These are phyloP conservation scores for Scleromitrula shiraiana DNA, from an alignment of 2,329 filamentous ascomycete species.

Conservation along the genomic window DNA sequence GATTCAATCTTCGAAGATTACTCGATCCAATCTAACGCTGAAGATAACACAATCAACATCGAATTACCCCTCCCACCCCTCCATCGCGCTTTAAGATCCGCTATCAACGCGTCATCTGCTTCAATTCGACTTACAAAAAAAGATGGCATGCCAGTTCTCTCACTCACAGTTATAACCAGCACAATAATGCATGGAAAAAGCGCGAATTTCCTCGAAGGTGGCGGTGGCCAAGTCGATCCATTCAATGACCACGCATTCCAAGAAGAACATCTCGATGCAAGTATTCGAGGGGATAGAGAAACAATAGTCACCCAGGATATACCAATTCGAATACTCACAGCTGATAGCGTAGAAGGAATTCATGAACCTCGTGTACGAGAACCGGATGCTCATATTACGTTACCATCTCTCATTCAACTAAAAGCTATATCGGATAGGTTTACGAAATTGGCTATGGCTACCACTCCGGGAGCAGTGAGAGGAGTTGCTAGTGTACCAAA, in stretches of 20 bases:
- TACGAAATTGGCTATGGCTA: slow-evolving; percentile 67
- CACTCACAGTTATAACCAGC: slow-evolving; percentile 79
- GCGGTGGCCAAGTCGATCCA: slow-evolving; percentile 32
- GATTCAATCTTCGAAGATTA: slow-evolving; percentile 85
- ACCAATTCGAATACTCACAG: slow-evolving; percentile 82
- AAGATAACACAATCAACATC: slow-evolving; percentile 86
- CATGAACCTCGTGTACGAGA: slow-evolving; percentile 87
- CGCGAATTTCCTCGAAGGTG: slow-evolving; percentile 26
- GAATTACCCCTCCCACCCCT: slow-evolving; percentile 85
- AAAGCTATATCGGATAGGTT: slow-evolving; percentile 95
- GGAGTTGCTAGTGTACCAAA: slow-evolving; percentile 43
- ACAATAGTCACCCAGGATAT: slow-evolving; percentile 93
- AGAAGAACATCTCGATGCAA: slow-evolving; percentile 45
- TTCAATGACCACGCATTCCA: slow-evolving; percentile 40
- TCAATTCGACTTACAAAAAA: slow-evolving; percentile 89
- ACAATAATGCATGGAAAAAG: slow-evolving; percentile 46
- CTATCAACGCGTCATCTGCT: slow-evolving; percentile 70
- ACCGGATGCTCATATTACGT: slow-evolving; percentile 86
- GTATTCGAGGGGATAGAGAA: slow-evolving; percentile 63
- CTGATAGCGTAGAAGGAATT: slow-evolving; percentile 79
- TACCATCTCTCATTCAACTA: slow-evolving; percentile 79
- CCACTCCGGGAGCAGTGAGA: slow-evolving; percentile 21
- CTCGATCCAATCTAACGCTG: slow-evolving; percentile 75
- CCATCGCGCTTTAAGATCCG: slow-evolving; percentile 85
- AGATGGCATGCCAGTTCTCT: slow-evolving; percentile 76